Percentiles rank a stretch among this genome's conserved stretches.
These are phyloP conservation scores for Termitomyces sp. DNA, from an alignment of 768 basidiomycete genomes.

Conservation along the genomic window DNA sequence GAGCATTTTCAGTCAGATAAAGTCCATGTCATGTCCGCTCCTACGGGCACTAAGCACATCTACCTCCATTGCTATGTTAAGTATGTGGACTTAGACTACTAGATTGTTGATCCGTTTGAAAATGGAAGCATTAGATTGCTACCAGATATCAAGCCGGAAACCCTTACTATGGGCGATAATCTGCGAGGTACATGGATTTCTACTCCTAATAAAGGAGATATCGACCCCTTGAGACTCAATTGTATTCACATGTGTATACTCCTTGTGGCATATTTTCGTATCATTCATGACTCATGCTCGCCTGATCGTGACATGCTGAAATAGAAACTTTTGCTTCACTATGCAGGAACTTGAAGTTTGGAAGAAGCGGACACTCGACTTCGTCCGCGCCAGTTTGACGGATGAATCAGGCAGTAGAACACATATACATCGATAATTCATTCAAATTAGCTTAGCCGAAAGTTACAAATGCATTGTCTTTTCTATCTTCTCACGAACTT, in stretches of 20 bases:
- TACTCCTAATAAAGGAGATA: neutral
- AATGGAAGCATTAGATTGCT: constrained; percentile 16
- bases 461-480: too few species aligned
- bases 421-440: too few species aligned
- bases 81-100: neutral
- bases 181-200: neutral
- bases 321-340: neutral
- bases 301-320: too few species aligned
- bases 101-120: neutral
- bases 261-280: neutral
- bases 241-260: neutral
- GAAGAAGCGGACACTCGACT: neutral
- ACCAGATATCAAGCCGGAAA: constrained; percentile 21
- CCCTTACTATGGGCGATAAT: constrained; percentile 20
- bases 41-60: too few species aligned
- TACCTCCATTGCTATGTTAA: too few species aligned
- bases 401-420: neutral
- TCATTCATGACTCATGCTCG: neutral
- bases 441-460: too few species aligned
- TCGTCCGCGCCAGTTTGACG: neutral
- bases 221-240: too few species aligned
- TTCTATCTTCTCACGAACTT: neutral
- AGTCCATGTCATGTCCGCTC: neutral
- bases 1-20: too few species aligned
- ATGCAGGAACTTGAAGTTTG: too few species aligned